Conservation (phyloP, 768 basidiomycete genomes). For the Pleurotus giganteus region DNA sequence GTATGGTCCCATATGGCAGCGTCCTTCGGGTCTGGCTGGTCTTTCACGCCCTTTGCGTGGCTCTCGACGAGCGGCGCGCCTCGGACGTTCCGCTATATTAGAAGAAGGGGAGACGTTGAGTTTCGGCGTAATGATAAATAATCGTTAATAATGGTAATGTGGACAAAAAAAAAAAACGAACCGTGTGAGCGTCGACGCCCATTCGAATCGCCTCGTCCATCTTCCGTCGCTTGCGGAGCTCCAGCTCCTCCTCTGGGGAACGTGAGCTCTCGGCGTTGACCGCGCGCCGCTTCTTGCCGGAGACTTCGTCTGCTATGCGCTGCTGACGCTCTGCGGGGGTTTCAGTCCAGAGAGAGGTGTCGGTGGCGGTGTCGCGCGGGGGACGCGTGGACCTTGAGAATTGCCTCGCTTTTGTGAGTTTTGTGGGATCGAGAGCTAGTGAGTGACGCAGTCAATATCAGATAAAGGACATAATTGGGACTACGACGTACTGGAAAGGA, state of each 20-base stretch:
- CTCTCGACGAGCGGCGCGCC: constrained; percentile 54
- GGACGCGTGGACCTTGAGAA: constrained; percentile 65
- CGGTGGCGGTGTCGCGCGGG: constrained; percentile 47
- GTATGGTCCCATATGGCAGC: constrained; percentile 88
- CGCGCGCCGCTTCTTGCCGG: constrained; percentile 83
- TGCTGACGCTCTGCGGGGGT: constrained; percentile 92
- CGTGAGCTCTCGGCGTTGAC: constrained; percentile 46
- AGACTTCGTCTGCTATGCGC: constrained; percentile 89
- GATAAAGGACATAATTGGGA: no score
- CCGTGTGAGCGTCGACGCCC: constrained; percentile 81
- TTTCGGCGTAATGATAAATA: no score
- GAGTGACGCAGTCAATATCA: no score
- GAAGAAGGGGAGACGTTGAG: neutral
- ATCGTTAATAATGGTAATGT: neutral
- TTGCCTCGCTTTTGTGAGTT: constrained; percentile 69
- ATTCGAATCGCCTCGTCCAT: constrained; percentile 67
- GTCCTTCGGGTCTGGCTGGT: constrained; percentile 47
- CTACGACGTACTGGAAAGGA: constrained; percentile 75
- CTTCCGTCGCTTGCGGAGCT: constrained; percentile 53
- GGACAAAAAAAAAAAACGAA: constrained; percentile 29
- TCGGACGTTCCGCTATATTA: constrained; percentile 41
- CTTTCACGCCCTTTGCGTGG: constrained; percentile 40
- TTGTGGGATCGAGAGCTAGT: constrained; percentile 83
- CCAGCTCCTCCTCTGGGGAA: constrained; percentile 39
- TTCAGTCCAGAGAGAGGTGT: constrained; percentile 91